Evolutionary conservation across 108 stramenopile genomes (phyloP).

Genomic region (Cyclostephanos tholiformis): DNA sequence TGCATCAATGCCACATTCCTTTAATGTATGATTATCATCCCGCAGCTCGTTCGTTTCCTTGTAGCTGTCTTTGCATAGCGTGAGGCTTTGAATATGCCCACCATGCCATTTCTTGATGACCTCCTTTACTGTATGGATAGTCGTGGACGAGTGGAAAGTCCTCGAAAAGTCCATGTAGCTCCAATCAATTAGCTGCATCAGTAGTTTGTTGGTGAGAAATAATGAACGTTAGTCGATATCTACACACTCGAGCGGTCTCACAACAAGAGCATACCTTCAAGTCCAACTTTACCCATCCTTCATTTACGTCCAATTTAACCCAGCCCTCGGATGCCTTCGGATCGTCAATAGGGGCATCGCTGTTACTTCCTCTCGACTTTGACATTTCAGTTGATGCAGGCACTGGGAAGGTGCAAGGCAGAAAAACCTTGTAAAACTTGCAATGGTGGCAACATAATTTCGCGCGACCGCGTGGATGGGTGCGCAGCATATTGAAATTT

Average conservation of each 20-base stretch:
- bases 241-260: neutral
- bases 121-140: slow-evolving; percentile 33
- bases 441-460: no score
- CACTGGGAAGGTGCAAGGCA: no score
- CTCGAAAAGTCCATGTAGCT: slow-evolving; percentile 40
- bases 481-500: no score
- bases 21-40: slow-evolving; percentile 26
- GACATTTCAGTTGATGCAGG: neutral
- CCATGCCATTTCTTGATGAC: slow-evolving; percentile 49
- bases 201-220: neutral
- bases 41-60: slow-evolving; percentile 35
- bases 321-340: neutral
- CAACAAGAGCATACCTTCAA: slow-evolving; percentile 27
- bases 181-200: slow-evolving; percentile 32
- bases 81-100: slow-evolving; percentile 28
- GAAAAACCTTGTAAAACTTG: no score
- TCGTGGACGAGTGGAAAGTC: slow-evolving; percentile 26
- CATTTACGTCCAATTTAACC: neutral
- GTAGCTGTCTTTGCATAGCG: slow-evolving; percentile 33
- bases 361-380: neutral
- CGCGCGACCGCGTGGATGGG: no score
- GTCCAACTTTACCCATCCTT: slow-evolving; percentile 36
- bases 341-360: neutral
- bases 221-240: neutral
- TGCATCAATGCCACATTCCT: slow-evolving; percentile 28